A percentile compares a stretch with the other conserved stretches of the same genome.
phyloP scores from a whole-genome alignment of 371 early-diverging fungal genomes.

The Coemansia sp. region DNA sequence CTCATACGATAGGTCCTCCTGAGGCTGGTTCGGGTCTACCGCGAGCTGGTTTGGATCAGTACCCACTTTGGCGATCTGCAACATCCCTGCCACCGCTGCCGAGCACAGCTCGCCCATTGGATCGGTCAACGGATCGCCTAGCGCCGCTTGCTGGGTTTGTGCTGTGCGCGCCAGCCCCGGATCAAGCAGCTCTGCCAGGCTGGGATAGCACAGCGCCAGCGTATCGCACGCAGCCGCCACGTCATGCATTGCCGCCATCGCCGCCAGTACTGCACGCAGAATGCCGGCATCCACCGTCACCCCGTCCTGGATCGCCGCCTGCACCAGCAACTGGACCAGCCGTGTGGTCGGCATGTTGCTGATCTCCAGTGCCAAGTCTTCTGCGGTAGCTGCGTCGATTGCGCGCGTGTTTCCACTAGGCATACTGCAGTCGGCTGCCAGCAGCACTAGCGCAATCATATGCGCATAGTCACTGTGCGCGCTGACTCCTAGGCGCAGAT shows the following conservation, averaged over 20 bases:
- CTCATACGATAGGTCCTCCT: slow-evolving; percentile 12
- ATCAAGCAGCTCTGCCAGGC: slow-evolving; percentile 30
- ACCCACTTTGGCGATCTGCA: slow-evolving; percentile 23
- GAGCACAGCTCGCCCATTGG: background rate
- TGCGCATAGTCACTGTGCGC: slow-evolving; percentile 12
- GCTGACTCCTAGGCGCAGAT: slow-evolving; percentile 8
- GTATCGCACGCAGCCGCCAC: slow-evolving; percentile 29
- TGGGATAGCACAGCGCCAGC: slow-evolving; percentile 14
- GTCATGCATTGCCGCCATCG: slow-evolving; percentile 13
- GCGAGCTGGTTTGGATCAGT: slow-evolving; percentile 11
- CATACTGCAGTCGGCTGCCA: background rate
- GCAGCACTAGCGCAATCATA: slow-evolving; percentile 4
- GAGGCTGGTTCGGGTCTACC: background rate
- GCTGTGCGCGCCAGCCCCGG: slow-evolving; percentile 1
- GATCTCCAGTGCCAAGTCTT: slow-evolving; percentile 15
- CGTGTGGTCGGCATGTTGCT: slow-evolving; percentile 10
- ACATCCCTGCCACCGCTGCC: slow-evolving; percentile 8
- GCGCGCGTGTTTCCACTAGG: slow-evolving; percentile 17
- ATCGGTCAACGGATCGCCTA: slow-evolving; percentile 7
- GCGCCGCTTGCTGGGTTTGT: background rate
- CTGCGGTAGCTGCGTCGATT: background rate
- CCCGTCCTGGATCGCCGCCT: slow-evolving; percentile 23
- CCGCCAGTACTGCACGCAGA: slow-evolving; percentile 14
- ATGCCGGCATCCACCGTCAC: background rate
- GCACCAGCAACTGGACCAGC: slow-evolving; percentile 19